A percentile compares a stretch with the other conserved stretches of the same genome.
phyloP scores from a whole-genome alignment of 495 filamentous ascomycete species.

The Podospora pseudocomata region DNA sequence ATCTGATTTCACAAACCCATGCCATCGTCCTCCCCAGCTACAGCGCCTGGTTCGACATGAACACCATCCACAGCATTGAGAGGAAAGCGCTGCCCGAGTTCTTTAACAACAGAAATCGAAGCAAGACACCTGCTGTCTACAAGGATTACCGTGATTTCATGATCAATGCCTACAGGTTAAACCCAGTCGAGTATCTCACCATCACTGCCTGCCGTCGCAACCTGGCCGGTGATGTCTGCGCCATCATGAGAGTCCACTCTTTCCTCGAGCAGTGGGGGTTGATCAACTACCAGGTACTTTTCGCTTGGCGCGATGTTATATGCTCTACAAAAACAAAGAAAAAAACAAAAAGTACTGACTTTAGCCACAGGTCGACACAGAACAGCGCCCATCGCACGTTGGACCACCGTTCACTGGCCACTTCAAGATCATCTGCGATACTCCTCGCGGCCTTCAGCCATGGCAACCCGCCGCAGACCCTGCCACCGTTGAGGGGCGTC shows the following conservation, averaged over 20 bases:
- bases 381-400: slow-evolving; percentile 89
- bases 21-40: slow-evolving; percentile 94
- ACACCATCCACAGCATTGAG: slow-evolving; percentile 80
- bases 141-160: slow-evolving; percentile 99
- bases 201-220: slow-evolving; percentile 97
- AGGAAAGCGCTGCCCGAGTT: slow-evolving; percentile 91
- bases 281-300: slow-evolving; percentile 93
- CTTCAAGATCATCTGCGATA: slow-evolving; percentile 91
- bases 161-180: slow-evolving; percentile 97
- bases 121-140: slow-evolving; percentile 95
- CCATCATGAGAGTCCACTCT: slow-evolving; percentile 96
- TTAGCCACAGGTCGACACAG: slow-evolving; percentile 75
- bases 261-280: slow-evolving; percentile 99
- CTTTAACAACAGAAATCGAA: slow-evolving; percentile 95
- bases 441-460: slow-evolving; percentile 87
- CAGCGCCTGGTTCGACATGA: slow-evolving; percentile 98
- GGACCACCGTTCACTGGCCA: slow-evolving; percentile 96
- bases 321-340: background rate
- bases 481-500: slow-evolving; percentile 59
- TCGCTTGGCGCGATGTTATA: background rate
- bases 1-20: slow-evolving; percentile 88
- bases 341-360: slow-evolving; percentile 24
- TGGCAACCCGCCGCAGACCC: slow-evolving; percentile 86
- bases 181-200: slow-evolving; percentile 92
- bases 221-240: slow-evolving; percentile 94